Conservation (phyloP, 371 early-diverging fungal genomes). For the Capniomyces stellatus region DNA sequence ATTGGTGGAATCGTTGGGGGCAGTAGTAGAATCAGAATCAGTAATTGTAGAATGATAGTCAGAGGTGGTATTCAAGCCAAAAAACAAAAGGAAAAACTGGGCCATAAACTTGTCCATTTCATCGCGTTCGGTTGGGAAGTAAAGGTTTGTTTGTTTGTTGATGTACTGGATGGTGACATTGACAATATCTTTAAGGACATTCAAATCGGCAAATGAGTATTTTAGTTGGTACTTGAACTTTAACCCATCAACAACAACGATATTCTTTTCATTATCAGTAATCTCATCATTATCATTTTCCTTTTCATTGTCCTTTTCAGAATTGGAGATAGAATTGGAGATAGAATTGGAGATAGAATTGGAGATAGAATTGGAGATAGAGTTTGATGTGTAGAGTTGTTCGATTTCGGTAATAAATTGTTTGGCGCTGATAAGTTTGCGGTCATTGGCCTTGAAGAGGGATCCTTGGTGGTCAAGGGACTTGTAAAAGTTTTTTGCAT, state of each 20-base stretch:
- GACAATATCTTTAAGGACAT: constrained; percentile 23
- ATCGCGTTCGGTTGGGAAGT: constrained; percentile 40
- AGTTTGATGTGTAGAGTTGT: constrained; percentile 8
- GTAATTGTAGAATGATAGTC: too few relatives aligned
- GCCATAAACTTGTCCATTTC: constrained; percentile 54
- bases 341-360: too few relatives aligned
- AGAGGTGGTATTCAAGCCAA: too few relatives aligned
- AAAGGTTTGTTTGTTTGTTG: constrained; percentile 21
- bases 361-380: too few relatives aligned
- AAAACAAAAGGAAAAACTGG: constrained; percentile 52
- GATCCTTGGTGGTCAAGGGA: constrained; percentile 90
- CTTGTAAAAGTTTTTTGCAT: constrained; percentile 87
- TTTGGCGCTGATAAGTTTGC: constrained; percentile 58
- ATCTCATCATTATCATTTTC: constrained; percentile 15
- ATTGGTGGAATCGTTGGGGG: too few relatives aligned
- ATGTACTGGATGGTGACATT: constrained; percentile 24
- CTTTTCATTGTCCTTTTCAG: too few relatives aligned
- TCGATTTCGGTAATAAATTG: constrained; percentile 72
- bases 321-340: too few relatives aligned
- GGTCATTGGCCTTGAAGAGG: constrained; percentile 76
- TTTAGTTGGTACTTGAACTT: constrained; percentile 26
- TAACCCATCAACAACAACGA: constrained; percentile 11
- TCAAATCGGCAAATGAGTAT: constrained; percentile 12
- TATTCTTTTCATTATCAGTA: too few relatives aligned
- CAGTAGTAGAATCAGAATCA: too few relatives aligned